Evolutionary conservation across 805 yeast species (phyloP).

Genomic region (Sungouiozyma intestinalis): DNA sequence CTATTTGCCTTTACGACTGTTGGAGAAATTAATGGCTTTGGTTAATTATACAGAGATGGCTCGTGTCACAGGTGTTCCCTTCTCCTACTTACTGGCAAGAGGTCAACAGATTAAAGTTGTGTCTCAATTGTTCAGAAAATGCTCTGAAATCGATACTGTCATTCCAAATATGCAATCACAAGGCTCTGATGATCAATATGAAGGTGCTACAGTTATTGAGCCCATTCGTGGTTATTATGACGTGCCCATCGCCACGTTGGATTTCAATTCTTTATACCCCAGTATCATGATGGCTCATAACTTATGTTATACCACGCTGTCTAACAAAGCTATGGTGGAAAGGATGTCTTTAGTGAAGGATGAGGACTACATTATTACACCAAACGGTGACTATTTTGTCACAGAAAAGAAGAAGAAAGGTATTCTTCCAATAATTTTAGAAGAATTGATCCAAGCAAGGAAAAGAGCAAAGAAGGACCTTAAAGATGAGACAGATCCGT

Average conservation of each 20-base stretch:
- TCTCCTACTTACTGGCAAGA: constrained; percentile 74
- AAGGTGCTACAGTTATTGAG: constrained; percentile 98
- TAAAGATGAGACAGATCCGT: constrained; percentile 89
- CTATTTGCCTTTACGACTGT: constrained; percentile 72
- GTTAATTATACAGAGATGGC: constrained; percentile 99
- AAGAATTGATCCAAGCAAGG: constrained; percentile 83
- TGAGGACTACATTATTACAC: constrained; percentile 76
- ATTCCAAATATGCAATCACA: constrained; percentile 78
- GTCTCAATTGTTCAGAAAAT: constrained; percentile 89
- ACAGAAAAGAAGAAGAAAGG: constrained; percentile 65
- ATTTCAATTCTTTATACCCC: constrained; percentile 95
- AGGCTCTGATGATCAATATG: constrained; percentile 87
- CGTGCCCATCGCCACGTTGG: constrained; percentile 94
- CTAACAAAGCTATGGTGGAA: constrained; percentile 58
- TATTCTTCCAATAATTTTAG: constrained; percentile 80
- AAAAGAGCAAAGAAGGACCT: constrained; percentile 85
- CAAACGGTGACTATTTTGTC: constrained; percentile 87
- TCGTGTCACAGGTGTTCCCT: constrained; percentile 97
- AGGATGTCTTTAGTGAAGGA: constrained; percentile 52
- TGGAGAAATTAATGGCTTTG: constrained; percentile 91
- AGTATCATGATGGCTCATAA: constrained; percentile 99
- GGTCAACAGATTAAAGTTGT: constrained; percentile 98
- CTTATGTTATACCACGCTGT: constrained; percentile 83
- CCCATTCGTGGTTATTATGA: constrained; percentile 93
- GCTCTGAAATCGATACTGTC: constrained; percentile 74